Base-by-base conservation (phyloP, 768 basidiomycete genomes). In the Lentinula raphanica region DNA sequence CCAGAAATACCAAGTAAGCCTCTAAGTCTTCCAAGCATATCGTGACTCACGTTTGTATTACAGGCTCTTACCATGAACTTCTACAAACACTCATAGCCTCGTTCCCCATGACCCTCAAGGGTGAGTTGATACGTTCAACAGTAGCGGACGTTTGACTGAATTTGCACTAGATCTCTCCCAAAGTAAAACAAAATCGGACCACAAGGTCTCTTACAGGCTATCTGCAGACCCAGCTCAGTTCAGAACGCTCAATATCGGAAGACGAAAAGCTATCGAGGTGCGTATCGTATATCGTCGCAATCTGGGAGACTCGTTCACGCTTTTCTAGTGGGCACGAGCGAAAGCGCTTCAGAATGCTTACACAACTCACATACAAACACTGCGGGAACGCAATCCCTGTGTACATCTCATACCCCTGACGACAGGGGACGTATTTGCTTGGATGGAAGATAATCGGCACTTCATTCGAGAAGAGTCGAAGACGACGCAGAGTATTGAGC, bases 291-390 rank as follows among this genome's bases (percentile, higher is more conserved):
- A 57, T 31, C 49, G 39, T 31, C 12, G 36, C 46, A 36, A 49
- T 42, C 32, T 13, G 13, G 23, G 19, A 9, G 9, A 54, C 3
- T 31, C 38, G 5, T 13, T 58, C 31, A 49, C 48, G 5, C 19
- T 42, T 2, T 39, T 36, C 11, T 51, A 83, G 82, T 81, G 79
- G 79, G 72, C 72, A 44, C 77, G 80, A 42, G 75, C 78, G 9
- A 71, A 68, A 46, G 79, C 78, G 39, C 68, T 82, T 48, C 74
- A 71, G 50, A 70, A 74, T 25, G 76, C 76, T 1, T 81, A 79
- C 58, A 66, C 61, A 17, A 62, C 64, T 62, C 28, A 64, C 63
- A 29, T 51, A 36, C 11, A 59, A 59, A 8, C 36, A 54, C 11
- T 56, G 59, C 32, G 51, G 51, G n/a, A 57, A 40, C 40, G 36